Evolutionary conservation across 306 rosid genomes (phyloP), one percentile per base, ranked within the genome.

Genomic region (Quercus cerris): DNA sequence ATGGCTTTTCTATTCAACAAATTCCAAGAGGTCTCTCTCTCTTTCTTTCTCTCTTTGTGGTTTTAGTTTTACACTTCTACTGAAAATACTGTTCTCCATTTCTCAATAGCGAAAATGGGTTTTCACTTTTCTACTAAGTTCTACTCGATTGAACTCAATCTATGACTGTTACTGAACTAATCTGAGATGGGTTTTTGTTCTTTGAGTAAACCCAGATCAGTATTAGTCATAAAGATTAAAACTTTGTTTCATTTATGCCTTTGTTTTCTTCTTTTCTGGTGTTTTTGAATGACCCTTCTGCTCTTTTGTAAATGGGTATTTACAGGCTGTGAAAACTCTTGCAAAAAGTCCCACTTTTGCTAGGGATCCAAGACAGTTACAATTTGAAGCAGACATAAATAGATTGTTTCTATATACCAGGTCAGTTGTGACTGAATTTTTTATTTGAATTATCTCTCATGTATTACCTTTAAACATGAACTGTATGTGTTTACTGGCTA

Each of bases 361-460:
- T 35, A 91, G 73, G 86, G 86, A 95, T 82, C 97, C 97, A 41
- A 89, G 98, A 82, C 89, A 85, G 56, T 74, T 89, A 57, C 97
- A 93, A 80, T 88, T 88, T 76, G 91, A 95, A 83, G 93, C 93
- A 52, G 98, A 95, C 88, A 82, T 93, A 71, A 91, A 91, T 71
- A 94, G 97, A 28, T 79, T 95, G 77, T 93, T 93, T 88, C 94
- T 95, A 59, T 95, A 75, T 86, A 86, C 95, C 61, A 87, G 98
- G 98, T 92, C 67, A 33, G 77, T 77, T 46, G 17, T 15, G 80
- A 27, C 71, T 81, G 10, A 38, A 38, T 38, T 13, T 71, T 61
- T 76, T 57, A 23, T 75, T 52, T 30, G 13, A 13, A 11, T 75
- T 78, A 2, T 38, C 44, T 46, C 52, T 12, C 23, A 30, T 56